phyloP scores from a whole-genome alignment of 2,329 filamentous ascomycete genomes.

The Xylaria sp. region DNA sequence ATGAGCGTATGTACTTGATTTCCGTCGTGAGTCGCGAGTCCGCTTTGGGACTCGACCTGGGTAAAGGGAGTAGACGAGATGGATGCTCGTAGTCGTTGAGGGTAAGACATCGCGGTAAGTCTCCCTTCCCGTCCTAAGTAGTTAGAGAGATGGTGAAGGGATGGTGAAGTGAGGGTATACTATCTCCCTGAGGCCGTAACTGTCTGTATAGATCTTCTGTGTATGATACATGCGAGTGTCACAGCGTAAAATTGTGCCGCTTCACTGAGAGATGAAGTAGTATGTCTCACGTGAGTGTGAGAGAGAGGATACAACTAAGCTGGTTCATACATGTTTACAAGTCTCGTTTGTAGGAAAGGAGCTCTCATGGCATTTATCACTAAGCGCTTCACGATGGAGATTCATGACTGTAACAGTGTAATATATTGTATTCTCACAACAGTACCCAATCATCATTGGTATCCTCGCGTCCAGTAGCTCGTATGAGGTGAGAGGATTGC shows the following conservation, averaged over 20 bases:
- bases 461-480: neutral
- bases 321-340: neutral
- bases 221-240: neutral
- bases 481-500: neutral
- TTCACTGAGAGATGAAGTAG: neutral
- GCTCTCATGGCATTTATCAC: neutral
- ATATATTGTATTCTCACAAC: neutral
- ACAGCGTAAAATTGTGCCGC: neutral
- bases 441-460: neutral
- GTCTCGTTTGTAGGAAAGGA: too few species aligned
- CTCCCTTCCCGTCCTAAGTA: neutral
- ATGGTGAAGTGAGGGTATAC: too few species aligned
- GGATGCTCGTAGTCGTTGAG: neutral
- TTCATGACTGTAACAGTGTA: neutral
- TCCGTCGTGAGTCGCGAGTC: too few species aligned
- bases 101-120: neutral
- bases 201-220: neutral
- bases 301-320: neutral
- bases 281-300: neutral
- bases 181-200: neutral
- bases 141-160: too few species aligned
- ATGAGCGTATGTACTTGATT: neutral
- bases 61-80: too few species aligned
- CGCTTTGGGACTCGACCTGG: too few species aligned
- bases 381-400: neutral